phyloP scores from a whole-genome alignment of 1,284 basidiomycete species.

The Microstroma glucosiphilum region DNA sequence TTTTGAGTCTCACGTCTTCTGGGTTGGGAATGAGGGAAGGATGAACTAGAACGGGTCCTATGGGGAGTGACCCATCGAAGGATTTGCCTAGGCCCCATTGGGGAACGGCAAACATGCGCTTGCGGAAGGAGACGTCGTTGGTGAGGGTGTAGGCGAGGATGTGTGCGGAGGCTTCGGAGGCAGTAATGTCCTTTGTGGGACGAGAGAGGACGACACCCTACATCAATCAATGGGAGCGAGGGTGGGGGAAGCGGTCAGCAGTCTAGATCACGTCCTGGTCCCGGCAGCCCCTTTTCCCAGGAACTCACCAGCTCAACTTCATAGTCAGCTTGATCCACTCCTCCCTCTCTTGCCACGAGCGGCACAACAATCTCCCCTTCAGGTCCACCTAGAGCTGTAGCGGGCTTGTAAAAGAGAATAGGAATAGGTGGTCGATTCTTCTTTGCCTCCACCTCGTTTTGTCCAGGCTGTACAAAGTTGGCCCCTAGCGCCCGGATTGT shows the following conservation, averaged over 20 bases:
- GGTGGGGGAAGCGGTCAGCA: background rate
- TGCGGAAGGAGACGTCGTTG: slow-evolving; percentile 32
- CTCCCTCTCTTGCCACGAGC: slow-evolving; percentile 12
- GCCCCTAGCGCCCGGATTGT: slow-evolving; percentile 14
- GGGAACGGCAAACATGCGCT: slow-evolving; percentile 30
- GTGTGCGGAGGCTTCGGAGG: slow-evolving; percentile 19
- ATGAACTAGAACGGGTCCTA: slow-evolving; percentile 15
- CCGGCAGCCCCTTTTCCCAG: background rate
- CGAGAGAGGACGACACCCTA: slow-evolving; percentile 20
- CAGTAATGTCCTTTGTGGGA: slow-evolving; percentile 23
- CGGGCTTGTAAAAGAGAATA: slow-evolving; percentile 37
- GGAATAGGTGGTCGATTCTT: slow-evolving; percentile 25
- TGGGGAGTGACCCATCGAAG: slow-evolving; percentile 29
- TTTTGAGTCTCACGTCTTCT: slow-evolving; percentile 63
- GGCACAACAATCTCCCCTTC: slow-evolving; percentile 25
- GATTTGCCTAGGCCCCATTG: slow-evolving; percentile 36
- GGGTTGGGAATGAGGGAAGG: slow-evolving; percentile 61
- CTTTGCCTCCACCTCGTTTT: slow-evolving; percentile 18
- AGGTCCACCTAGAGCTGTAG: slow-evolving; percentile 20
- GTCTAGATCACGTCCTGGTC: too few relatives aligned
- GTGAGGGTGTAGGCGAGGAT: slow-evolving; percentile 30
- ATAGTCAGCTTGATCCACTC: slow-evolving; percentile 26
- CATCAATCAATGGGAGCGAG: too few relatives aligned
- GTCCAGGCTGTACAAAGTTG: slow-evolving; percentile 20
- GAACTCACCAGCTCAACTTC: slow-evolving; percentile 31